phyloP scores from a whole-genome alignment of 768 basidiomycete species.

The Termitomyces sp. region DNA sequence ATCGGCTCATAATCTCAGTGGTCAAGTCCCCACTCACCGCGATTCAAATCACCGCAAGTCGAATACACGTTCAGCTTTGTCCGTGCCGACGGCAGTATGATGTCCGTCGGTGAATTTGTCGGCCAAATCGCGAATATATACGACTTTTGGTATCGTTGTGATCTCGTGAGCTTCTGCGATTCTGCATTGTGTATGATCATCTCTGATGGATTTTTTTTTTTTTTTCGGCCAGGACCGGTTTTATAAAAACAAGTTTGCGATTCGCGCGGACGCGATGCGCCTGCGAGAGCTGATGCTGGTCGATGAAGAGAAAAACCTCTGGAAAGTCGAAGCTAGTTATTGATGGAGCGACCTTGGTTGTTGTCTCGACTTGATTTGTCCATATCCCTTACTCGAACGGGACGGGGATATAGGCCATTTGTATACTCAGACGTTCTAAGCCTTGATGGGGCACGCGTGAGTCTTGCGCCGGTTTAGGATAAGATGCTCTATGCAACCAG shows the following conservation, averaged over 20 bases:
- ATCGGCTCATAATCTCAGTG: too few relatives aligned
- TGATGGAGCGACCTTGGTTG: neutral
- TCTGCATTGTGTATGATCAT: too few relatives aligned
- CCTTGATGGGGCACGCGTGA: too few relatives aligned
- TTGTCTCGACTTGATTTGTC: neutral
- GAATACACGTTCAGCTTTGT: slow-evolving; percentile 4
- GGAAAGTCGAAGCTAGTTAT: slow-evolving; percentile 1
- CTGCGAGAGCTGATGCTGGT: slow-evolving; percentile 3
- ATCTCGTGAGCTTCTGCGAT: neutral
- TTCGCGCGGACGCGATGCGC: neutral
- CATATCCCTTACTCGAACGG: too few relatives aligned
- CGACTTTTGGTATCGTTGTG: slow-evolving; percentile 3
- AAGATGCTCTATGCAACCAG: too few relatives aligned
- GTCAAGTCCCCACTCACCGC: neutral
- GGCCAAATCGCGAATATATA: slow-evolving; percentile 5
- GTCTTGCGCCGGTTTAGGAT: too few relatives aligned
- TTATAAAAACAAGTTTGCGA: neutral
- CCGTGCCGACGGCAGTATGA: neutral
- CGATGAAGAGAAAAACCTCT: neutral
- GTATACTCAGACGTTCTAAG: neutral
- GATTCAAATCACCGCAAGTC: neutral
- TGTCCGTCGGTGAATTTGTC: slow-evolving; percentile 3
- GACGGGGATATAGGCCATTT: too few relatives aligned
- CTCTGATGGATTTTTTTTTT: neutral
- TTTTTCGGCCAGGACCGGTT: neutral